Evolutionary conservation across 345 rosid genomes (phyloP), one percentile per base, ranked within the genome.

Genomic region (Arabidopsis arenosa): DNA sequence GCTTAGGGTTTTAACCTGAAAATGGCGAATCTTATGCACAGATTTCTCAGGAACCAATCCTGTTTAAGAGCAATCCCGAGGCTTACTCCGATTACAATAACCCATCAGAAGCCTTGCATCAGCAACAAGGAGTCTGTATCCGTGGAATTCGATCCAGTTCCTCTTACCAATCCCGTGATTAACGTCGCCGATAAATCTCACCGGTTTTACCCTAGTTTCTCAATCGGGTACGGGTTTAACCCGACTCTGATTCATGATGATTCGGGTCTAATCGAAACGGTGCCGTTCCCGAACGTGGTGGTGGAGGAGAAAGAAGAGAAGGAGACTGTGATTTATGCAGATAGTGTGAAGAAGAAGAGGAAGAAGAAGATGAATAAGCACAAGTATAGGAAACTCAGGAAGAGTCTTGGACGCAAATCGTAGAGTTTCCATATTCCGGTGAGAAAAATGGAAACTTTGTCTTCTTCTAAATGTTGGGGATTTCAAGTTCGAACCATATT

Each of bases 331-430:
- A 5, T 88, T 62, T 80, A 94, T 83, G 92, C 93, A 1, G 93
- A 92, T 62, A 90, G 93, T 56, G 92, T 88, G 80, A 92, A 93
- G 90, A 93, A 93, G 88, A 93, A 91, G 89, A 84, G 98, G 86
- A 91, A 93, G 95, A 89, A 83, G 87, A 93, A 91, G 91, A 93
- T 89, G 97, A 93, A 93, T 75, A 93, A 93, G 86, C 97, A 90
- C 63, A 90, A 89, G 88, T 89, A 84, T 56, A 84, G 84, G 84
- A 90, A 89, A 85, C 92, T 88, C 52, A 86, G 90, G 85, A 93
- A 89, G 84, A 81, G 80, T 30, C 89, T 85, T 36, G 82, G 98
- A 70, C 67, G 87, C 17, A 88, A 87, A 58, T 61, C 88, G 1
- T 83, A 84, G 69, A 32, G 61, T 13, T 41, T 41, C 4, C 45